These are phyloP conservation scores for Botrytis sinoallii DNA, from an alignment of 2,329 filamentous ascomycete genomes.

Conservation along the genomic window DNA sequence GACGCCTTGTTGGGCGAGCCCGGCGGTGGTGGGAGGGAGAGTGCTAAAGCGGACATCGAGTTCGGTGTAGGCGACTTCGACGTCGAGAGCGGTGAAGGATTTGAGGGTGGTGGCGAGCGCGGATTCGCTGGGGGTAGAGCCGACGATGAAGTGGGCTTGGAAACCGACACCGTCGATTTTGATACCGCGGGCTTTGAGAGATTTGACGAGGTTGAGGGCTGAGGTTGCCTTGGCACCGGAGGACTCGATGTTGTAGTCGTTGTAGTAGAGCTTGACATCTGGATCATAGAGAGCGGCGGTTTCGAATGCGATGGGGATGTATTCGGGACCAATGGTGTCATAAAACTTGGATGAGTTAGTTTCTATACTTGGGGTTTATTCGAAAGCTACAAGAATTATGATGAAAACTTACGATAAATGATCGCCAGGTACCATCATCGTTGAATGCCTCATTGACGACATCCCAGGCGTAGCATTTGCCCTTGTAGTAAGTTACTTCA, in stretches of 20 bases:
- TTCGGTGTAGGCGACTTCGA: conserved; percentile 62
- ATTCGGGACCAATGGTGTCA: conserved; percentile 47
- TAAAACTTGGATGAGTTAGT: conserved; percentile 7
- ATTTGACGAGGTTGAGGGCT: conserved; percentile 44
- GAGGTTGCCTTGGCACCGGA: conserved; percentile 47
- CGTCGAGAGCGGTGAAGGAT: conserved; percentile 50
- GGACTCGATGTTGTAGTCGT: conserved; percentile 63
- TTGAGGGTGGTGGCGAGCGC: conserved; percentile 46
- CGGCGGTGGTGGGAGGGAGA: conserved; percentile 45
- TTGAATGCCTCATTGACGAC: conserved; percentile 64
- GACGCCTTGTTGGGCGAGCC: conserved; percentile 45
- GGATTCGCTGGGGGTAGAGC: conserved; percentile 47
- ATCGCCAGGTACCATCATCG: conserved; percentile 54
- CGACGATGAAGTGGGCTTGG: conserved; percentile 59
- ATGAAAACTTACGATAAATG: conserved; percentile 49
- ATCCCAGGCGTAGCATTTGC: conserved; percentile 62
- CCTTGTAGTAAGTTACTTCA: conserved; percentile 57
- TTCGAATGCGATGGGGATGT: conserved; percentile 42
- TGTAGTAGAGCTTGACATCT: conserved; percentile 39
- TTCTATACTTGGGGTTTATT: background rate
- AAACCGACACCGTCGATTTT: conserved; percentile 62
- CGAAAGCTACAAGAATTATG: conserved; percentile 39
- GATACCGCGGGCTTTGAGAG: conserved; percentile 48
- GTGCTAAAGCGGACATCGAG: conserved; percentile 53
- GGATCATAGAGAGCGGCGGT: conserved; percentile 32